Evolutionary conservation across 371 early-diverging fungal genomes (phyloP).

Genomic region (Mortierella sp.): DNA sequence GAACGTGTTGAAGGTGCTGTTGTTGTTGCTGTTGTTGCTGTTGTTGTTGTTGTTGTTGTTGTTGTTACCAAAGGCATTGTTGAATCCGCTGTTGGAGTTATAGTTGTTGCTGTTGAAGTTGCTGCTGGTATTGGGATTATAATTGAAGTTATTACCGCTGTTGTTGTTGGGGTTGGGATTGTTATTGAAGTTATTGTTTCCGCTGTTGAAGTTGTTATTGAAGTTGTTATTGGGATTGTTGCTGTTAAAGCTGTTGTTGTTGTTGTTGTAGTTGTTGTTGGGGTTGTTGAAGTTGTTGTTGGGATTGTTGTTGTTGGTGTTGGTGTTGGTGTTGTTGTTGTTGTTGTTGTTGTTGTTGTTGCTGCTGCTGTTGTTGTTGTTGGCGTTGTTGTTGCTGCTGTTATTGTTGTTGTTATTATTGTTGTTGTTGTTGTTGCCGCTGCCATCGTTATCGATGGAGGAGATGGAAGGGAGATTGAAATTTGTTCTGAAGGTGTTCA

Average conservation of each 20-base stretch:
- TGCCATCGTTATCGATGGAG: conserved; percentile 8
- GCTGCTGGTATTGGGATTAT: background rate
- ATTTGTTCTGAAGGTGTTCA: conserved; percentile 9
- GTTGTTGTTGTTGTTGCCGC: conserved; percentile 16
- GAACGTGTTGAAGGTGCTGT: background rate
- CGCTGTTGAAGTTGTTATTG: background rate
- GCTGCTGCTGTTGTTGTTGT: conserved; percentile 18
- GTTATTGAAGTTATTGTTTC: background rate
- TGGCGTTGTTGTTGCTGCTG: conserved; percentile 13
- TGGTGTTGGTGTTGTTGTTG: background rate
- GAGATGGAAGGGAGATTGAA: background rate
- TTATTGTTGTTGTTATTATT: conserved; percentile 11
- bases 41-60: conserved; percentile 2
- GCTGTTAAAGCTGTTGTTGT: conserved; percentile 13
- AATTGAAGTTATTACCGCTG: conserved; percentile 7
- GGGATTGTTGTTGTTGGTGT: conserved; percentile 3
- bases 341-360: conserved; percentile 9
- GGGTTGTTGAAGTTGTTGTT: background rate
- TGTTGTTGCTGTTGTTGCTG: background rate
- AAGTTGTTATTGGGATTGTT: background rate
- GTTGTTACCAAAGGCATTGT: background rate
- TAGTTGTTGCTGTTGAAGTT: conserved; percentile 15
- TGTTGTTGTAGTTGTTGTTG: background rate
- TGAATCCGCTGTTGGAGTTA: conserved; percentile 13
- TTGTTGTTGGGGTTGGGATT: background rate